Evolutionary conservation across 1,284 basidiomycete species (phyloP).

Genomic region (Rhizopogon parksii): DNA sequence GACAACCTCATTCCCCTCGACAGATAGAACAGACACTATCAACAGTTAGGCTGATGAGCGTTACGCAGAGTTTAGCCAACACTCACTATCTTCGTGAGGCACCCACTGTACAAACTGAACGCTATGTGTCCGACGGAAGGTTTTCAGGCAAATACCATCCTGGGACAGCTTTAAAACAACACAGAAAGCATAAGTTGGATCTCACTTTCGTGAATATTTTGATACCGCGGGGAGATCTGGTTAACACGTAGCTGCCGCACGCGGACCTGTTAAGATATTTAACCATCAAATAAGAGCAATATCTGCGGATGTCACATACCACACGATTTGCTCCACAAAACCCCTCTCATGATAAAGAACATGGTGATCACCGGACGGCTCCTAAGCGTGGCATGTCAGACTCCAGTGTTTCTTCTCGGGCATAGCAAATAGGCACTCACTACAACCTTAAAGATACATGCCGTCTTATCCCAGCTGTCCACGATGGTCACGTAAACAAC

Average conservation of each 20-base stretch:
- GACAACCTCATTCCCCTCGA: slow-evolving; percentile 25
- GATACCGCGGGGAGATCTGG: slow-evolving; percentile 53
- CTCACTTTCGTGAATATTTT: slow-evolving; percentile 65
- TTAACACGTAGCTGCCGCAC: slow-evolving; percentile 48
- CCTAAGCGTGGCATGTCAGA: slow-evolving; percentile 24
- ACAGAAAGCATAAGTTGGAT: slow-evolving; percentile 6
- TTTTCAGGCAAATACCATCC: slow-evolving; percentile 60
- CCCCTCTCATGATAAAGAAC: slow-evolving; percentile 58
- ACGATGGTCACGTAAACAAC: slow-evolving; percentile 1
- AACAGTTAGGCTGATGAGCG: not conserved
- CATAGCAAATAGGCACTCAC: slow-evolving; percentile 28
- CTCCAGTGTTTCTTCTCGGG: not conserved
- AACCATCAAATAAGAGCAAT: not conserved
- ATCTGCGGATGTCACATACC: slow-evolving; percentile 31
- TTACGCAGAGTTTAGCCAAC: slow-evolving; percentile 1
- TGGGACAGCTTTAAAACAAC: slow-evolving; percentile 20
- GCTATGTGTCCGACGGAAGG: slow-evolving; percentile 47
- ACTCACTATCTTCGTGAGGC: slow-evolving; percentile 48
- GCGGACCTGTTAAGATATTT: slow-evolving; percentile 42
- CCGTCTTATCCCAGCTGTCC: slow-evolving; percentile 62
- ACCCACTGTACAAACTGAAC: slow-evolving; percentile 65
- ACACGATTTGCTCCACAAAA: slow-evolving; percentile 67
- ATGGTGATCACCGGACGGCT: slow-evolving; percentile 50
- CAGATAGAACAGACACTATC: slow-evolving; percentile 36
- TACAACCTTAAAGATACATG: slow-evolving; percentile 59